Percentiles rank a stretch among this genome's conserved stretches.
These are phyloP conservation scores for Dioszegia crocea DNA, from an alignment of 768 basidiomycete genomes.

Conservation along the genomic window DNA sequence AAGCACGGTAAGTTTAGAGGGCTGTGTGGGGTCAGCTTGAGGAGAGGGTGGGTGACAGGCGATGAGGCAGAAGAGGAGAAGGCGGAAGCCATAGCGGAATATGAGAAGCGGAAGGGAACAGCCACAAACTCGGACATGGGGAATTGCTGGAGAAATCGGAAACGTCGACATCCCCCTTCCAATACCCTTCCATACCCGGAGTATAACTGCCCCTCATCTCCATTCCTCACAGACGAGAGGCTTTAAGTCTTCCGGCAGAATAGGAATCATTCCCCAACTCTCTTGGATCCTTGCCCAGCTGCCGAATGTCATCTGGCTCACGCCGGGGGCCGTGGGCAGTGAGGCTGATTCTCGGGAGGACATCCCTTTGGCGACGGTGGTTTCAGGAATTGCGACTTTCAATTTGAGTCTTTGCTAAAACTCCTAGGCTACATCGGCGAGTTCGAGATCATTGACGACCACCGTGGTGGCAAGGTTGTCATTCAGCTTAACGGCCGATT, in stretches of 20 bases:
- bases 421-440: conserved; percentile 88
- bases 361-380: no score
- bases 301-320: conserved; percentile 10
- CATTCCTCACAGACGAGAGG: conserved; percentile 47
- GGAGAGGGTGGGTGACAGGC: no score
- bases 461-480: conserved; percentile 96
- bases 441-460: conserved; percentile 98
- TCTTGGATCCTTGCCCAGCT: not conserved
- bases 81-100: not conserved
- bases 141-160: not conserved
- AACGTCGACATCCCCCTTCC: not conserved
- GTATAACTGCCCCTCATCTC: conserved; percentile 51
- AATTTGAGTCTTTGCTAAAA: conserved; percentile 1
- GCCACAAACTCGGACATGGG: not conserved
- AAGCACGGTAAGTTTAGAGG: conserved; percentile 72
- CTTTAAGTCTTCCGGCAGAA: conserved; percentile 52
- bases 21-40: no score
- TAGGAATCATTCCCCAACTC: conserved; percentile 15
- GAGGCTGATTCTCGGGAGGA: conserved; percentile 35
- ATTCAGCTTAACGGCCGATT: conserved; percentile 96
- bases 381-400: no score
- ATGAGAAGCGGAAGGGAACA: not conserved
- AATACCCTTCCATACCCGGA: conserved; percentile 26
- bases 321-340: conserved; percentile 18
- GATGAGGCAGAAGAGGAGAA: not conserved